Conservation (phyloP, 75 land plant genomes). For the Ceratopteris richardii region DNA sequence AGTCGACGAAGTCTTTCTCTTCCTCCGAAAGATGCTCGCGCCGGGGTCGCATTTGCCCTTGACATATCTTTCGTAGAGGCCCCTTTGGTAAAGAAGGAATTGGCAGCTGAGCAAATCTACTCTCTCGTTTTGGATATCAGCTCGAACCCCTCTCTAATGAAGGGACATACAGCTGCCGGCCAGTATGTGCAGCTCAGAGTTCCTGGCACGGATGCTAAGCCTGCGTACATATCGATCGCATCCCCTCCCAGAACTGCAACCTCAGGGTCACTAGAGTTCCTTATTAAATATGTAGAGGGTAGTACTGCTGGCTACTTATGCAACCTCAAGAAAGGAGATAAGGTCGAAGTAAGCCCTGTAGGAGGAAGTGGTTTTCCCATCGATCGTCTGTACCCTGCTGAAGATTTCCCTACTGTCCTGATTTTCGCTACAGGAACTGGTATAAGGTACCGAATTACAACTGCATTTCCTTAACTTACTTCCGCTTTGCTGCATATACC, state of each 20-base stretch:
- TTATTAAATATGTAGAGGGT: constrained; percentile 79
- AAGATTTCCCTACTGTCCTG: constrained; percentile 45
- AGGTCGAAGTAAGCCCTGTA: constrained; percentile 66
- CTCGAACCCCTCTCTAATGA: constrained; percentile 54
- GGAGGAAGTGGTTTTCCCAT: constrained; percentile 80
- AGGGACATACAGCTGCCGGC: constrained; percentile 61
- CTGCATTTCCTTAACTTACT: too few species aligned
- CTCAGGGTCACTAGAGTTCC: constrained; percentile 50
- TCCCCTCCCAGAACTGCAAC: constrained; percentile 47
- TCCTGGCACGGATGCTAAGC: constrained; percentile 23
- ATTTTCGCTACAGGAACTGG: constrained; percentile 96
- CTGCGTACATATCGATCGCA: constrained; percentile 56
- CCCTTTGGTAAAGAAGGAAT: constrained; percentile 45
- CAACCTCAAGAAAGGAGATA: constrained; percentile 62
- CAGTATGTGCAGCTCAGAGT: constrained; percentile 90
- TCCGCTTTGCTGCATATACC: neutral
- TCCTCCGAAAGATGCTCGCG: too few species aligned
- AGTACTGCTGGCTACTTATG: constrained; percentile 73
- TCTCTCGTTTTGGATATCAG: constrained; percentile 71
- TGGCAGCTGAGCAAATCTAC: constrained; percentile 76
- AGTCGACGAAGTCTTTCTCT: too few species aligned
- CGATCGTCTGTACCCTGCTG: constrained; percentile 48
- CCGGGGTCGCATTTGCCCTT: too few species aligned
- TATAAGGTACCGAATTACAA: constrained; percentile 47
- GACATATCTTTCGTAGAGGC: constrained; percentile 31